Percentiles rank a stretch among this genome's conserved stretches.
phyloP scores from a whole-genome alignment of 352 stramenopile species.

The Globisporangium heterothallicum region DNA sequence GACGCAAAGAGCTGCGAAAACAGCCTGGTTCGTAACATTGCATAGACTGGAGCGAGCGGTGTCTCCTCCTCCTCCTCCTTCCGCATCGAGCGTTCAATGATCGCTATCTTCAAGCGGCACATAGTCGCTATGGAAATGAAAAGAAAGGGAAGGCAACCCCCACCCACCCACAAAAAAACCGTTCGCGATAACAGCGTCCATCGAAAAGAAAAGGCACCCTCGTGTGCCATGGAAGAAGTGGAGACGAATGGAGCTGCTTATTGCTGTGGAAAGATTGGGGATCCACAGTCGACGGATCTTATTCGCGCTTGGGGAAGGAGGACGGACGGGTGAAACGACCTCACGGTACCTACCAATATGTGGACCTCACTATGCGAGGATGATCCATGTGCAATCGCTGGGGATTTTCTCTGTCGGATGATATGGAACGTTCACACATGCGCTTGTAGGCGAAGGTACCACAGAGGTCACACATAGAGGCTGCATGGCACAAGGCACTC shows the following conservation, averaged over 20 bases:
- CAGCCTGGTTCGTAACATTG: background rate
- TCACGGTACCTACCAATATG: constrained; percentile 9
- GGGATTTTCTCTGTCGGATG: background rate
- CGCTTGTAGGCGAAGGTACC: too few relatives aligned
- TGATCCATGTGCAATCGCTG: background rate
- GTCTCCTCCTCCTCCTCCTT: background rate
- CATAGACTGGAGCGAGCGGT: background rate
- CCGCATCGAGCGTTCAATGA: background rate
- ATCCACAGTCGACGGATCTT: background rate
- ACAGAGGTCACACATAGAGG: background rate
- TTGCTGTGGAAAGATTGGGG: background rate
- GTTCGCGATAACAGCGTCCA: background rate
- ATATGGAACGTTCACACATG: background rate
- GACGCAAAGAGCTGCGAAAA: too few relatives aligned
- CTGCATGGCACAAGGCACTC: background rate
- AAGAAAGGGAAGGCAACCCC: background rate
- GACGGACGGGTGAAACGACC: background rate
- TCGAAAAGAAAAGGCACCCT: background rate
- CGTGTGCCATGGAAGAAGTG: too few relatives aligned
- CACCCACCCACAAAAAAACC: background rate
- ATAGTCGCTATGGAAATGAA: background rate
- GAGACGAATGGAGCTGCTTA: background rate
- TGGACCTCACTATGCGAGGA: background rate
- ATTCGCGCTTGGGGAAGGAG: background rate
- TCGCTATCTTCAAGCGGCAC: background rate